Evolutionary conservation across 805 yeast genomes (phyloP).

Genomic region (Myxozyma mucilagina): DNA sequence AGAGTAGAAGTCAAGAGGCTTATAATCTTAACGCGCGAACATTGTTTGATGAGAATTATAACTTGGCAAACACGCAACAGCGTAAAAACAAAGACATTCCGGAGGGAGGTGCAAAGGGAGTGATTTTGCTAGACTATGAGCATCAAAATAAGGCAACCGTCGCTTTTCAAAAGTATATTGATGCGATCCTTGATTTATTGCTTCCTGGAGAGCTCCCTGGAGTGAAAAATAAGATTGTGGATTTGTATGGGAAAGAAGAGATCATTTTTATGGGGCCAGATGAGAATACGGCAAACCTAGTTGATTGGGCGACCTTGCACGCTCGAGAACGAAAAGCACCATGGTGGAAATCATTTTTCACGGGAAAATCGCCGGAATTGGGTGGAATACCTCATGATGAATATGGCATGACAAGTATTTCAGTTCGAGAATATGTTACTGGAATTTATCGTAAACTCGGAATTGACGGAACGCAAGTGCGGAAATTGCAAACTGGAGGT

Average conservation of each 20-base stretch:
- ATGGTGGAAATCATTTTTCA: conserved; percentile 98
- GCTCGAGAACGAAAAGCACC: conserved; percentile 90
- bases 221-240: conserved; percentile 79
- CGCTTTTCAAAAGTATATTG: conserved; percentile 90
- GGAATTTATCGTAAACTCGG: conserved; percentile 78
- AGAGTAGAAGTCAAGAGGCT: conserved; percentile 80
- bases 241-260: conserved; percentile 79
- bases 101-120: conserved; percentile 99
- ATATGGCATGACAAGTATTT: conserved; percentile 95
- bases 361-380: conserved; percentile 86
- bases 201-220: conserved; percentile 71
- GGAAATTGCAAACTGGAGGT: conserved; percentile 95
- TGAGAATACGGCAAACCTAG: conserved; percentile 94
- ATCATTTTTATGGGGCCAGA: conserved; percentile 98
- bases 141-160: conserved; percentile 78
- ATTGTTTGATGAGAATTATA: conserved; percentile 94
- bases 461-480: conserved; percentile 57
- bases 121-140: conserved; percentile 69
- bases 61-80: conserved; percentile 94
- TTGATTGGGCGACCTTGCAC: conserved; percentile 96
- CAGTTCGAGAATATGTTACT: conserved; percentile 88
- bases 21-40: conserved; percentile 82
- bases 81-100: conserved; percentile 97
- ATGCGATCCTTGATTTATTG: conserved; percentile 81
- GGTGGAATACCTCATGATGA: conserved; percentile 99